Evolutionary conservation across 768 basidiomycete genomes (phyloP).

Genomic region (Amanita exitialis): DNA sequence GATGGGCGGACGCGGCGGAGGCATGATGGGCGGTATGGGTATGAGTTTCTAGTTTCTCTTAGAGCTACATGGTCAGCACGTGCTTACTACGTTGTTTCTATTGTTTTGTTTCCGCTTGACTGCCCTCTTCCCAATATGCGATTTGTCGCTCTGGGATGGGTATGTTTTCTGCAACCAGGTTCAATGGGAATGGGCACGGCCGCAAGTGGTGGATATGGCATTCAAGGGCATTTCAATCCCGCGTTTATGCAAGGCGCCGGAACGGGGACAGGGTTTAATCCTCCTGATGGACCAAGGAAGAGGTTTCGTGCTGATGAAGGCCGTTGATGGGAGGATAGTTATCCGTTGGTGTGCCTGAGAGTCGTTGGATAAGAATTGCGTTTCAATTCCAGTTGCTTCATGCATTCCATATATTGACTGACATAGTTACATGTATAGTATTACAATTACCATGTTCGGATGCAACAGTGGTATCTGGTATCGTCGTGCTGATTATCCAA

Average conservation of each 20-base stretch:
- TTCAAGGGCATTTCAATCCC: conserved; percentile 64
- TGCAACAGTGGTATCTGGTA: background rate
- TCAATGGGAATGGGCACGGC: conserved; percentile 32
- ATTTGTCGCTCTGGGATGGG: conserved; percentile 11
- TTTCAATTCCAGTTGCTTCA: background rate
- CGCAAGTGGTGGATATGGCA: conserved; percentile 31
- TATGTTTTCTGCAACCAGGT: conserved; percentile 8
- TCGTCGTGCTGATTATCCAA: background rate
- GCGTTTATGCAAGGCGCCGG: conserved; percentile 45
- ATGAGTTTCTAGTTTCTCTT: conserved; percentile 37
- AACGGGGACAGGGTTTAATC: conserved; percentile 14
- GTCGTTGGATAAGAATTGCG: background rate
- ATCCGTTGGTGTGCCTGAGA: too few species aligned
- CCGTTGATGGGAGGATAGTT: background rate
- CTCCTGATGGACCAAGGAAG: conserved; percentile 41
- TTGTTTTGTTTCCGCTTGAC: conserved; percentile 6
- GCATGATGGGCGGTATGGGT: conserved; percentile 59
- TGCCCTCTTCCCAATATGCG: background rate
- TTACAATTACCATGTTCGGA: background rate
- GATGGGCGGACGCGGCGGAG: conserved; percentile 41
- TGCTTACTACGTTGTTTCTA: conserved; percentile 27
- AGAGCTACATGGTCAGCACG: conserved; percentile 16
- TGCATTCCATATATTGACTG: background rate
- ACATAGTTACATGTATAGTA: conserved; percentile 1
- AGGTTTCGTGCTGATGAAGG: conserved; percentile 46